Evolutionary conservation across 148 eudicot genomes (phyloP).

Genomic region (Rhododendron simsii): DNA sequence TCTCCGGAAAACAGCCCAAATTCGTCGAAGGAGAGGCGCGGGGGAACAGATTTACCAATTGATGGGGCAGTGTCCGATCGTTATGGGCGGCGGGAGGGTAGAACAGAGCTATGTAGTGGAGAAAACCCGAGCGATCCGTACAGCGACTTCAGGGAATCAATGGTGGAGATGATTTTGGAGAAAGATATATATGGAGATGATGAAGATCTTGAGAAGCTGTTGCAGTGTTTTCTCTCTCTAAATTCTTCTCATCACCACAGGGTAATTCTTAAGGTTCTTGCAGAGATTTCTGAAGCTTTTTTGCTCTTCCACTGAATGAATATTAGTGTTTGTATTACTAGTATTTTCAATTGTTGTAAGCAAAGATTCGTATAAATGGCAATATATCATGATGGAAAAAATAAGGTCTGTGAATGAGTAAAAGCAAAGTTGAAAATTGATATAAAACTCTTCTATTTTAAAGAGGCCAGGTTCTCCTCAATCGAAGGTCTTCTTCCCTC

Average conservation of each 20-base stretch:
- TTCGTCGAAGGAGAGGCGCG: neutral
- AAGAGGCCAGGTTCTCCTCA: no score
- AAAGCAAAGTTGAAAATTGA: no score
- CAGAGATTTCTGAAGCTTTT: constrained; percentile 35
- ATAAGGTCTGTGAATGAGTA: no score
- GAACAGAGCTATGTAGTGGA: constrained; percentile 26
- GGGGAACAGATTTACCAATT: neutral
- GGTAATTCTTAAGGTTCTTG: constrained; percentile 36
- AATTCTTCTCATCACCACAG: constrained; percentile 33
- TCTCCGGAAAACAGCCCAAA: neutral
- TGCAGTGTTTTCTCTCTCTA: constrained; percentile 39
- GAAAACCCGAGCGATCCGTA: constrained; percentile 37
- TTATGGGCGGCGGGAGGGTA: neutral
- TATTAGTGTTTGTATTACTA: neutral
- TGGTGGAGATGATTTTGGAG: constrained; percentile 60
- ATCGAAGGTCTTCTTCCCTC: no score
- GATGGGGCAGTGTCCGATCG: neutral
- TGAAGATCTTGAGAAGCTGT: constrained; percentile 36
- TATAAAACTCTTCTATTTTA: no score
- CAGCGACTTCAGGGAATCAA: constrained; percentile 46
- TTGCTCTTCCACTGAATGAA: neutral
- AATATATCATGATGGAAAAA: no score
- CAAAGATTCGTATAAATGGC: no score
- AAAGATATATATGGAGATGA: constrained; percentile 24
- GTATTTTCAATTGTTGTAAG: neutral